phyloP scores from a whole-genome alignment of 2,329 filamentous ascomycete species.

The Macroventuria anomochaeta region DNA sequence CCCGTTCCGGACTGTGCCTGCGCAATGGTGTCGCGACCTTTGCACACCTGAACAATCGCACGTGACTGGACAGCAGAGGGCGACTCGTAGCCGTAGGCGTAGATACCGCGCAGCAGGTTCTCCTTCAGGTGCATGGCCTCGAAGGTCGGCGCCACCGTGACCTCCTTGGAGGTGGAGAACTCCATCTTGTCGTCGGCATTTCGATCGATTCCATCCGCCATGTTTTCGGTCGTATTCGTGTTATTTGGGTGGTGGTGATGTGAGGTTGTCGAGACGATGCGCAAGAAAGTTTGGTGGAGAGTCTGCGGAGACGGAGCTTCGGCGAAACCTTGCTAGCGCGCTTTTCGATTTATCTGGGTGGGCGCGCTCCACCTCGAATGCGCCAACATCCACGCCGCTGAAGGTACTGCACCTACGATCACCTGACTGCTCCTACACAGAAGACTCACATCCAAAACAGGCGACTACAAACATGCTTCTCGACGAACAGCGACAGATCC shows the following conservation, averaged over 20 bases:
- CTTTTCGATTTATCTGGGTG: slow-evolving; percentile 23
- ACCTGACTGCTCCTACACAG: slow-evolving; percentile 16
- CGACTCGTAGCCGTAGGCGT: slow-evolving; percentile 98
- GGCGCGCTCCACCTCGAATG: slow-evolving; percentile 21
- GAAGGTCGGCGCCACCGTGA: slow-evolving; percentile 84
- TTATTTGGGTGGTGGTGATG: slow-evolving; percentile 1
- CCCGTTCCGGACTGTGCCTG: slow-evolving; percentile 97
- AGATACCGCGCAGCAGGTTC: slow-evolving; percentile 94
- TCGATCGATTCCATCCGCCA: slow-evolving; percentile 93
- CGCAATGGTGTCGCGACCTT: slow-evolving; percentile 97
- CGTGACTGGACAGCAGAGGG: slow-evolving; percentile 97
- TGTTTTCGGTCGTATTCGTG: slow-evolving; percentile 55
- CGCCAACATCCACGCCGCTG: slow-evolving; percentile 25
- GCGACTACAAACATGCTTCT: slow-evolving; percentile 68
- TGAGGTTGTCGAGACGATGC: slow-evolving; percentile 14
- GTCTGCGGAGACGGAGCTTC: slow-evolving; percentile 23
- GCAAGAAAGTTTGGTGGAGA: slow-evolving; percentile 37
- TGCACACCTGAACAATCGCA: slow-evolving; percentile 98
- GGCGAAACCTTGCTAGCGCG: slow-evolving; percentile 28
- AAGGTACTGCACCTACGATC: slow-evolving; percentile 31
- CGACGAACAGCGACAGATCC: slow-evolving; percentile 91
- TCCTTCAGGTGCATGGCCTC: slow-evolving; percentile 89
- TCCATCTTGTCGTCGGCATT: slow-evolving; percentile 96
- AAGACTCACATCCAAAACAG: slow-evolving; percentile 27
- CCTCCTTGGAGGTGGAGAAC: slow-evolving; percentile 97